Conservation (phyloP, 805 yeast species). For the Candida arabinofermentans region DNA sequence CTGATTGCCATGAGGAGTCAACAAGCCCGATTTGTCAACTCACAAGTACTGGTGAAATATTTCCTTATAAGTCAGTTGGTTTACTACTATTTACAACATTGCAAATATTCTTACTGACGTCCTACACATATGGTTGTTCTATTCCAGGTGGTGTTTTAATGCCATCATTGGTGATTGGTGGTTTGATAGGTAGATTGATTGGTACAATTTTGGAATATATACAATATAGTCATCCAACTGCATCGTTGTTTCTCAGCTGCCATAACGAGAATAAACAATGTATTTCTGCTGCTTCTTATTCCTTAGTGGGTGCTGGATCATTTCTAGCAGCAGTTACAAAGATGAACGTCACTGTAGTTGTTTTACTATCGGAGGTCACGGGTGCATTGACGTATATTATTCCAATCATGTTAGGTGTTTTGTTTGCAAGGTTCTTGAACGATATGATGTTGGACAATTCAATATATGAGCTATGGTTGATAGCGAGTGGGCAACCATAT, state of each 20-base stretch:
- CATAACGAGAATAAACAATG: constrained; percentile 41
- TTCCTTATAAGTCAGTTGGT: constrained; percentile 32
- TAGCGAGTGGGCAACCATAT: constrained; percentile 37
- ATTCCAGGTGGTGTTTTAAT: constrained; percentile 67
- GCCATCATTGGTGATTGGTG: constrained; percentile 64
- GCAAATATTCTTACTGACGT: constrained; percentile 56
- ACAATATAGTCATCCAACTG: constrained; percentile 36
- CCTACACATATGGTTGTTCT: constrained; percentile 64
- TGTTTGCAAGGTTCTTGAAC: constrained; percentile 68
- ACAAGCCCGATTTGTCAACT: constrained; percentile 24
- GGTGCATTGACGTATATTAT: constrained; percentile 82
- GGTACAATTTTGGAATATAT: constrained; percentile 49
- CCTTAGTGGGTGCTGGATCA: constrained; percentile 84
- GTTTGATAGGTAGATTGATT: constrained; percentile 49
- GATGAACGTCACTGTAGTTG: constrained; percentile 76
- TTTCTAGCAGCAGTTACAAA: constrained; percentile 78
- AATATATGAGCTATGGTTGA: constrained; percentile 61
- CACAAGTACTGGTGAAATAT: constrained; percentile 16
- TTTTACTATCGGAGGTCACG: constrained; percentile 75
- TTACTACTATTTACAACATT: constrained; percentile 36
- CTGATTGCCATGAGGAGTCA: constrained; percentile 49
- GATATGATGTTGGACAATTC: constrained; percentile 58
- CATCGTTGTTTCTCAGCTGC: constrained; percentile 37
- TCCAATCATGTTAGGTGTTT: constrained; percentile 82
- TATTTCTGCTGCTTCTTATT: constrained; percentile 83